Evolutionary conservation across 345 rosid species (phyloP), one percentile per base, ranked within the genome.

Genomic region (Anacardium occidentale): DNA sequence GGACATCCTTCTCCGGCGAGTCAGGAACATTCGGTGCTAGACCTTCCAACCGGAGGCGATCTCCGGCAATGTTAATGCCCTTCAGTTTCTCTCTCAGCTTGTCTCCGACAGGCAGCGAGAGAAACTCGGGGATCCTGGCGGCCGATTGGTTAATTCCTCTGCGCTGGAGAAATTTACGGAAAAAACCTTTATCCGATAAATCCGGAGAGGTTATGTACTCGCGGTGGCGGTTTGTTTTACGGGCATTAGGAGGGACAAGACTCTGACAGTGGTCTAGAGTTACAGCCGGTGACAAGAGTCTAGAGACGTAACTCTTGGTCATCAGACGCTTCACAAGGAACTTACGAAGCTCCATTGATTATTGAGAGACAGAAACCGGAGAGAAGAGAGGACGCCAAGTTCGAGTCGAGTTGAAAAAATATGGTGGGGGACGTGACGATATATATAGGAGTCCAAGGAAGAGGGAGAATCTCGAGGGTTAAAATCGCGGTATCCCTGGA

Each of bases 261-360:
- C 59, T 53, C 24, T 47, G 53, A 32, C 32, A 5, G 47, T 50
- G 80, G 12, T 79, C 79, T 17, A 65, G 61, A 7, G 76, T 48
- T 1, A 55, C 75, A 26, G 79, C 54, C 68, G 78, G 74, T 26
- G 84, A 55, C 22, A 68, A 11, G 3, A 62, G 22, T 72, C 70
- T 75, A 79, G 70, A 70, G 55, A 73, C 10, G 81, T 54, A 32
- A 44, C 55, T 14, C 55, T 47, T 24, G 26, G 64, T 29, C 45
- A 65, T 56, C 48, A 83, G 60, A 70, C 90, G 83, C 68, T 82
- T 84, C 13, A 81, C 44, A 26, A 88, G 66, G 0, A 76, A 66
- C 69, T 66, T 83, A 0, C 84, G 89, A 63, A 87, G 83, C 69
- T 91, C 89, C 97, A 90, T 89, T 74, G 42, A 44, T 5, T 37